Percentiles rank a stretch among this genome's conserved stretches.
Conservation (phyloP, 208 protist species). For the Novymonas esmeraldas region DNA sequence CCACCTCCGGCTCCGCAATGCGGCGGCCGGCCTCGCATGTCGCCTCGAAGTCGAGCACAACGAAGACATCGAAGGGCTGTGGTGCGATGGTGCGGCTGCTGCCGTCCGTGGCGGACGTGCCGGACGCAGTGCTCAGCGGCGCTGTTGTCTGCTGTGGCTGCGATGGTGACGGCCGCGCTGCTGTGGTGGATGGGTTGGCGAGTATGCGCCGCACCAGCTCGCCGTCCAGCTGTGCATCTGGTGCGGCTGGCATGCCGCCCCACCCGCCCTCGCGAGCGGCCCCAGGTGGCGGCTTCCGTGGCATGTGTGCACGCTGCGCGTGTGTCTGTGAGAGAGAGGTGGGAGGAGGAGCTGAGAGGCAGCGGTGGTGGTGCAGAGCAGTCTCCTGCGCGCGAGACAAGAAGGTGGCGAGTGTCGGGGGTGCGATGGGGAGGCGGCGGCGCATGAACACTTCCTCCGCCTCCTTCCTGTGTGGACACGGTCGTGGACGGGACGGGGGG, state of each 20-base stretch:
- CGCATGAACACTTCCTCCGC: no score
- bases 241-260: conserved; percentile 19
- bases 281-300: not conserved
- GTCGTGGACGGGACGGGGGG: no score
- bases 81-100: not conserved
- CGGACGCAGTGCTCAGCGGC: not conserved
- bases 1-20: conserved; percentile 68
- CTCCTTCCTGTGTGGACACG: no score
- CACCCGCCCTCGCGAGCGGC: not conserved
- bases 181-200: not conserved
- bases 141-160: not conserved
- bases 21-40: conserved; percentile 74
- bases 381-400: no score
- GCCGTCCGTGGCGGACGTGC: not conserved
- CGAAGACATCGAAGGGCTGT: conserved; percentile 58
- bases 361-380: no score
- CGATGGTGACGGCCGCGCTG: not conserved
- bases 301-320: not conserved
- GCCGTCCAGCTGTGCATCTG: conserved; percentile 19
- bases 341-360: no score
- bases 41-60: conserved; percentile 96
- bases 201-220: conserved; percentile 16
- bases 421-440: no score
- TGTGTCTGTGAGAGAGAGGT: no score
- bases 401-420: no score